Percentiles rank a stretch among this genome's conserved stretches.
Evolutionary conservation across 164 flowering plant species (phyloP).

Genomic region (Dillenia turbinata): DNA sequence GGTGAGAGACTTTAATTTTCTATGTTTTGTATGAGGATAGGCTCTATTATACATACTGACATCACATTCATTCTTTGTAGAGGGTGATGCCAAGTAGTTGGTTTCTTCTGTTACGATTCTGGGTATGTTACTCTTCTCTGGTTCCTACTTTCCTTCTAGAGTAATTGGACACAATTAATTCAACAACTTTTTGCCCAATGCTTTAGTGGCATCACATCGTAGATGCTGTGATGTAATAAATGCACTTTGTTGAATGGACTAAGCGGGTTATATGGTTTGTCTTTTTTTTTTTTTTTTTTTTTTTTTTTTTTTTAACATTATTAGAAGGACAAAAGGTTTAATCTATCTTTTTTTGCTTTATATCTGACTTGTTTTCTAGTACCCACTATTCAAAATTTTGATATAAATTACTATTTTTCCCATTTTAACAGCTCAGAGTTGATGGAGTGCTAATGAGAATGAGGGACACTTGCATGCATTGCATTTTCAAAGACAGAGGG

Average conservation of each 20-base stretch:
- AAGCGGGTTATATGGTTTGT: too few species aligned
- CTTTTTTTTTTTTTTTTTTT: too few species aligned
- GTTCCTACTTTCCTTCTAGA: not conserved
- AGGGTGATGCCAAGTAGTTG: slow-evolving; percentile 97
- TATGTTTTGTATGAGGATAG: not conserved
- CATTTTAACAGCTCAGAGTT: slow-evolving; percentile 76
- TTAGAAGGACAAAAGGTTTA: not conserved
- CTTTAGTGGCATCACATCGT: too few species aligned
- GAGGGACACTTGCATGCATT: slow-evolving; percentile 89
- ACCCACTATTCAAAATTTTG: slow-evolving; percentile 8
- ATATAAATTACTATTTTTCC: not conserved
- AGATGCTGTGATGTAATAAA: too few species aligned
- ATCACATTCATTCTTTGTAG: slow-evolving; percentile 31
- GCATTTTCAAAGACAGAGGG: slow-evolving; percentile 39
- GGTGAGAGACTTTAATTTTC: slow-evolving; percentile 35
- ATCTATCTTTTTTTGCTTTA: not conserved
- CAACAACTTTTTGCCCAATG: not conserved
- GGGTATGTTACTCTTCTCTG: slow-evolving; percentile 58
- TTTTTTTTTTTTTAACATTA: too few species aligned
- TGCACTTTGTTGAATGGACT: too few species aligned
- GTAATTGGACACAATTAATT: not conserved
- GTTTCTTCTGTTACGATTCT: slow-evolving; percentile 95
- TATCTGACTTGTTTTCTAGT: not conserved
- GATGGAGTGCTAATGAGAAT: slow-evolving; percentile 95
- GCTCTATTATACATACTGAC: not conserved